Conservation (phyloP, 1,284 basidiomycete genomes). For the Austropuccinia psidii region DNA sequence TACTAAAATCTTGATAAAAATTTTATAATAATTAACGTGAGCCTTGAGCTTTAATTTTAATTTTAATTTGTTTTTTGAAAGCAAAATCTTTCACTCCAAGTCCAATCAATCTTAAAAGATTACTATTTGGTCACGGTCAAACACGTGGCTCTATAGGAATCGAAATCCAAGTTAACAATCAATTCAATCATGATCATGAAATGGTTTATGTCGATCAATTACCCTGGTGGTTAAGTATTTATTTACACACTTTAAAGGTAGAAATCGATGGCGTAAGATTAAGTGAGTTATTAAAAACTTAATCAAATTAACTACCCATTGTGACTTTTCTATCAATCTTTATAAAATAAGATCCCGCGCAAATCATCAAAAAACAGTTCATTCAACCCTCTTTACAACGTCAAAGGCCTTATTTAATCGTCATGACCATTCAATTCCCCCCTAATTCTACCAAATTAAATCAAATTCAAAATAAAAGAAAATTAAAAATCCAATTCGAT, state of each 20-base stretch:
- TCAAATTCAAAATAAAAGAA: slow-evolving; percentile 54
- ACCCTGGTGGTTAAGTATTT: slow-evolving; percentile 85
- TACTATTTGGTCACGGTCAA: slow-evolving; percentile 67
- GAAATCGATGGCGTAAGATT: slow-evolving; percentile 44
- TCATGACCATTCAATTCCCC: slow-evolving; percentile 65
- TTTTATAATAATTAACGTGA: no score
- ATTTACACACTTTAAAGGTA: slow-evolving; percentile 67
- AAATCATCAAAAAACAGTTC: slow-evolving; percentile 58
- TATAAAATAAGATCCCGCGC: slow-evolving; percentile 35
- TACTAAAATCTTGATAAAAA: neutral
- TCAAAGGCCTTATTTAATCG: slow-evolving; percentile 58
- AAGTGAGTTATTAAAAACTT: slow-evolving; percentile 24
- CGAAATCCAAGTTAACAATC: slow-evolving; percentile 60
- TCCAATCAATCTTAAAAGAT: slow-evolving; percentile 61
- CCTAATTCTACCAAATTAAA: slow-evolving; percentile 48
- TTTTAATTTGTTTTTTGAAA: slow-evolving; percentile 54
- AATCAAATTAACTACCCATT: neutral
- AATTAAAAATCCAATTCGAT: slow-evolving; percentile 62
- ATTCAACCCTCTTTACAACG: slow-evolving; percentile 65
- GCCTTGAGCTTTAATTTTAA: neutral
- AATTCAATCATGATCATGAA: slow-evolving; percentile 50
- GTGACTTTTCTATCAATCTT: neutral
- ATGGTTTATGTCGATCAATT: slow-evolving; percentile 79
- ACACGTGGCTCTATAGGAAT: slow-evolving; percentile 65
- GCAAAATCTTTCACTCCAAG: slow-evolving; percentile 48